These are phyloP conservation scores for Sporisorium reilianum DNA, from an alignment of 1,284 basidiomycete genomes.

Conservation along the genomic window DNA sequence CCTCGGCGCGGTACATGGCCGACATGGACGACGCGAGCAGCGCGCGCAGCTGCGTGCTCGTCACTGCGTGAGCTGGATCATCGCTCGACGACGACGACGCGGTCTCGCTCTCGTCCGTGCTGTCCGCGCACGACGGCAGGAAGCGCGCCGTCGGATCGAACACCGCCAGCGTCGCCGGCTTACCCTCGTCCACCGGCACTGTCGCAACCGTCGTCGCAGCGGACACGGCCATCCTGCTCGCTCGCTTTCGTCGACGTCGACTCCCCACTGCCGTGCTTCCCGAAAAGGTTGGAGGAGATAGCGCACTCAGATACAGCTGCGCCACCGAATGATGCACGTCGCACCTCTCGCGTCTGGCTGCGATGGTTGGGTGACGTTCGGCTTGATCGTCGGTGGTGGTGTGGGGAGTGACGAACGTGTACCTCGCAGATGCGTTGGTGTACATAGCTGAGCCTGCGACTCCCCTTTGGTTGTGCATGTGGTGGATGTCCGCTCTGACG, in stretches of 20 bases:
- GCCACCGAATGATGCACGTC: slow-evolving; percentile 43
- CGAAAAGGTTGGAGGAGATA: background rate
- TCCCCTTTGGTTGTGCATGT: no score
- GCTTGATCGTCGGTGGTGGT: background rate
- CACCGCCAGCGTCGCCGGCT: background rate
- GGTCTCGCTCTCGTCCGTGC: slow-evolving; percentile 19
- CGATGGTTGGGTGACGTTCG: background rate
- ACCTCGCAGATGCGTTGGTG: slow-evolving; percentile 2
- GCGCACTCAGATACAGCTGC: slow-evolving; percentile 29
- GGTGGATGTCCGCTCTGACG: no score
- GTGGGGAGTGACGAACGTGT: slow-evolving; percentile 5
- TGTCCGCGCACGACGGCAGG: slow-evolving; percentile 7
- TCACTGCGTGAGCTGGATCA: background rate
- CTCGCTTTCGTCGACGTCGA: background rate
- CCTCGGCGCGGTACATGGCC: slow-evolving; percentile 70
- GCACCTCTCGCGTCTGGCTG: slow-evolving; percentile 18
- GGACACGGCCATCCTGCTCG: background rate
- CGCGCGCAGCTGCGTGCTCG: slow-evolving; percentile 62
- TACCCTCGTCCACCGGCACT: no score
- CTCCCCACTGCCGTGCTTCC: background rate
- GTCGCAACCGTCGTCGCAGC: background rate
- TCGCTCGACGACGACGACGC: slow-evolving; percentile 9
- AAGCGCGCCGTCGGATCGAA: slow-evolving; percentile 8
- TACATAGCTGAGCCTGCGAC: slow-evolving; percentile 6
- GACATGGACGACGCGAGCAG: slow-evolving; percentile 69